Percentiles rank a stretch among this genome's conserved stretches.
Conservation (phyloP, 257 asterid species). For the Forsythia viridissima region DNA sequence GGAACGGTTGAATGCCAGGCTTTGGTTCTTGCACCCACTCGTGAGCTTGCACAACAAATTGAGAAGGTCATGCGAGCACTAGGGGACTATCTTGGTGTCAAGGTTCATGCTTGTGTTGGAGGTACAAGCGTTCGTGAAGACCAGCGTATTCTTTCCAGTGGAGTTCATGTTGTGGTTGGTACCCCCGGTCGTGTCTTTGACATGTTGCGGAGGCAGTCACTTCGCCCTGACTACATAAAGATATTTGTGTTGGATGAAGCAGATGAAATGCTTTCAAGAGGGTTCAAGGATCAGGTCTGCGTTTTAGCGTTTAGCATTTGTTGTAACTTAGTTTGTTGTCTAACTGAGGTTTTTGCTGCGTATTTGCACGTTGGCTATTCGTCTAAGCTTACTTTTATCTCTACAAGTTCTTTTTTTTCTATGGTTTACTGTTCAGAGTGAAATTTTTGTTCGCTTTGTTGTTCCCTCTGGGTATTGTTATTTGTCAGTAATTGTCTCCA, state of each 20-base stretch:
- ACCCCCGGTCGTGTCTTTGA: constrained; percentile 56
- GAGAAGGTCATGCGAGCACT: constrained; percentile 58
- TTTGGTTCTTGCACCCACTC: constrained; percentile 52
- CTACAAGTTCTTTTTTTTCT: neutral
- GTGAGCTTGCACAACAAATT: constrained; percentile 56
- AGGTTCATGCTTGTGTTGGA: constrained; percentile 60
- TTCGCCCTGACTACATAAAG: constrained; percentile 46
- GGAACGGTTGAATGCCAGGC: constrained; percentile 44
- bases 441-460: neutral
- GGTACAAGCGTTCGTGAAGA: constrained; percentile 54
- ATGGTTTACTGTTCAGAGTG: neutral
- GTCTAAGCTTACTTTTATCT: neutral
- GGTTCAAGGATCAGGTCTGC: constrained; percentile 48
- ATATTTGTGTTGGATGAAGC: constrained; percentile 54
- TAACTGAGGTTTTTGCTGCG: neutral
- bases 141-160: constrained; percentile 48
- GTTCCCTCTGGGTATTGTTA: neutral
- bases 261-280: constrained; percentile 59
- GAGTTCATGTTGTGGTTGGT: constrained; percentile 52
- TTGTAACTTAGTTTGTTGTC: neutral
- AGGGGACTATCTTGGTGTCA: constrained; percentile 53
- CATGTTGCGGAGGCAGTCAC: constrained; percentile 51
- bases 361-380: neutral
- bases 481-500: neutral
- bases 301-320: constrained; percentile 6